Base-by-base conservation (phyloP, 805 yeast genomes). In the Candida lessepsii region DNA sequence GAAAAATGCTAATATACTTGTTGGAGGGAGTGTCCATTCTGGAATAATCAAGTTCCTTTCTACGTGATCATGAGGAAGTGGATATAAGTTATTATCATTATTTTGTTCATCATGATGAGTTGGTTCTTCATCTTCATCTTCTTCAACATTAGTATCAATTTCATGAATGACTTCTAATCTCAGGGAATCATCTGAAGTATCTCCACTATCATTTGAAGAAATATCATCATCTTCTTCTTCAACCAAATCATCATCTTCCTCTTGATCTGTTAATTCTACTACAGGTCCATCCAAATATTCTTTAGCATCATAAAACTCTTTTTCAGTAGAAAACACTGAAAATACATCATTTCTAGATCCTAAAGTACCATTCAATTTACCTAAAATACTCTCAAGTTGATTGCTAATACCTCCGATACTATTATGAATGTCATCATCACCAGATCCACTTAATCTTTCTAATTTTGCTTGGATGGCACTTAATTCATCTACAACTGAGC, bases 1-100 rank as follows among this genome's bases (percentile, higher is more conserved):
- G 36, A 93, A 71, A 51, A 89, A 78, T 1, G 87, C 75, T 40
- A 91, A 66, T 25, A 91, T 61, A 47, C 93, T 83, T 9, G 96
- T 96, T 2, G 98, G 98, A 0, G 79, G 65, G 24, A 80, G 73
- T 0, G 65, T 68, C 39, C 86, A 75, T n/a, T 67, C 67, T 3
- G 71, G 73, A 11, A 90, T 70, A 43, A 78, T 84, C 19, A 61
- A 58, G 43, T 89, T 73, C 44, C 95, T 75, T 19, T 58, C 51
- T 4, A 83, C 67, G 0, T 61, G 56, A 0, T 56, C 54, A 1
- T 56, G 58, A 0, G 90, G 86, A 34, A 90, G 68, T 1, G 97
- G 96, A 48, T 74, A 81, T n/a, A 86, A 60, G 37, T 73, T 46
- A 15, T 49, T 51, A 31, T 67, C 73, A 10, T 45, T 49, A 28